Evolutionary conservation across 306 rosid species (phyloP).

Genomic region (Gynostemma pentaphyllum): DNA sequence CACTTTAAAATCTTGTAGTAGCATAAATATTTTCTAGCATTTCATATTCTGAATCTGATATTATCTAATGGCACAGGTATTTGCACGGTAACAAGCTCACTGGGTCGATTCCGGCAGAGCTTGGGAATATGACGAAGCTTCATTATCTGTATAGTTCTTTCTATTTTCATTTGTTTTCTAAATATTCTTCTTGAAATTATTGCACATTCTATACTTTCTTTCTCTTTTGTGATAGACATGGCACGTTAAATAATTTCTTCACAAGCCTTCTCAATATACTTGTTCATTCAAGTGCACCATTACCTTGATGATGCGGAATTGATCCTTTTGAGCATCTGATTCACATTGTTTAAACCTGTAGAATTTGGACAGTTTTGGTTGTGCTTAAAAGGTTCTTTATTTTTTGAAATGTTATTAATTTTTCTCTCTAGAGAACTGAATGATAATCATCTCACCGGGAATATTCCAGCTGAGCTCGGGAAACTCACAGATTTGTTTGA

Average conservation of each 20-base stretch:
- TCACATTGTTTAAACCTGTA: neutral
- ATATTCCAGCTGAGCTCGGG: slow-evolving; percentile 90
- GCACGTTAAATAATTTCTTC: neutral
- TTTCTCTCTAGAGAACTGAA: slow-evolving; percentile 57
- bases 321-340: neutral
- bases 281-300: neutral
- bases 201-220: neutral
- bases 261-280: neutral
- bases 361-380: neutral
- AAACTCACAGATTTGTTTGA: slow-evolving; percentile 81
- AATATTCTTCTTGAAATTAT: neutral
- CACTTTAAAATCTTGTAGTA: neutral
- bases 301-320: neutral
- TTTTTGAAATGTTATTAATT: neutral
- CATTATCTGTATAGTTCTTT: slow-evolving; percentile 59
- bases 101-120: slow-evolving; percentile 78
- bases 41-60: slow-evolving; percentile 3
- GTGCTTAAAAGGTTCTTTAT: neutral
- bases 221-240: neutral
- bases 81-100: slow-evolving; percentile 89
- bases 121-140: slow-evolving; percentile 92
- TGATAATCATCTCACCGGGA: slow-evolving; percentile 65
- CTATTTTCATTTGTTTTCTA: no score
- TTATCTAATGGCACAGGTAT: slow-evolving; percentile 45
- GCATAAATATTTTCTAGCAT: neutral